A percentile compares a stretch with the other conserved stretches of the same genome.
Evolutionary conservation across 1,284 basidiomycete species (phyloP).

Genomic region (Cutaneotrichosporon sp.): DNA sequence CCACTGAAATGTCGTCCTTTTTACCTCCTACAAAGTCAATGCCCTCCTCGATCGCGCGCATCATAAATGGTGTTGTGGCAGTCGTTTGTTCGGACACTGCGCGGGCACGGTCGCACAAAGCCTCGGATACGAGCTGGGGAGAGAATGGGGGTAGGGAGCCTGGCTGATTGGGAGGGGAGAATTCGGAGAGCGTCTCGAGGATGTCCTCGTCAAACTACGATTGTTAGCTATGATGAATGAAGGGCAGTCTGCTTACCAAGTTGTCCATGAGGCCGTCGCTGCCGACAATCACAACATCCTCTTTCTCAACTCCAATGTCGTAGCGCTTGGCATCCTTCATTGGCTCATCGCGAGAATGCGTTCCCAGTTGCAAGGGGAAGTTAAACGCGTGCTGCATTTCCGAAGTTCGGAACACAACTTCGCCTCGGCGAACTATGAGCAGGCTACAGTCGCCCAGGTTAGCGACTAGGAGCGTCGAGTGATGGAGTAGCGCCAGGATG

Average conservation of each 20-base stretch:
- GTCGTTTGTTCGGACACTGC: conserved; percentile 52
- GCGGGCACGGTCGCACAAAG: conserved; percentile 52
- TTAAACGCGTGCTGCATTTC: conserved; percentile 98
- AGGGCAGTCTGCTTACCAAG: conserved; percentile 50
- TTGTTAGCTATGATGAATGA: background rate
- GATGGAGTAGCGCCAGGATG: conserved; percentile 55
- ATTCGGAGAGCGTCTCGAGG: conserved; percentile 74
- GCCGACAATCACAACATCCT: conserved; percentile 85
- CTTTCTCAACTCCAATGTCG: conserved; percentile 70
- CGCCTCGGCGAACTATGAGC: conserved; percentile 71
- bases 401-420: conserved; percentile 77
- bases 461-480: conserved; percentile 78
- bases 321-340: conserved; percentile 65
- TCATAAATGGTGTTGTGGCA: conserved; percentile 55
- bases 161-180: conserved; percentile 49
- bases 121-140: conserved; percentile 54
- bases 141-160: conserved; percentile 43
- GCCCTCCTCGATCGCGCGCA: conserved; percentile 55
- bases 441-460: conserved; percentile 90
- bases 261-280: conserved; percentile 91
- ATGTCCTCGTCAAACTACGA: conserved; percentile 81
- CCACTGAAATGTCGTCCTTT: conserved; percentile 46
- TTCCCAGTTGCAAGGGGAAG: conserved; percentile 74
- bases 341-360: conserved; percentile 64
- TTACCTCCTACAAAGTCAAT: conserved; percentile 51